A percentile compares a stretch with the other conserved stretches of the same genome.
Evolutionary conservation across 148 eudicot species (phyloP).

Genomic region (Selenicereus undatus): DNA sequence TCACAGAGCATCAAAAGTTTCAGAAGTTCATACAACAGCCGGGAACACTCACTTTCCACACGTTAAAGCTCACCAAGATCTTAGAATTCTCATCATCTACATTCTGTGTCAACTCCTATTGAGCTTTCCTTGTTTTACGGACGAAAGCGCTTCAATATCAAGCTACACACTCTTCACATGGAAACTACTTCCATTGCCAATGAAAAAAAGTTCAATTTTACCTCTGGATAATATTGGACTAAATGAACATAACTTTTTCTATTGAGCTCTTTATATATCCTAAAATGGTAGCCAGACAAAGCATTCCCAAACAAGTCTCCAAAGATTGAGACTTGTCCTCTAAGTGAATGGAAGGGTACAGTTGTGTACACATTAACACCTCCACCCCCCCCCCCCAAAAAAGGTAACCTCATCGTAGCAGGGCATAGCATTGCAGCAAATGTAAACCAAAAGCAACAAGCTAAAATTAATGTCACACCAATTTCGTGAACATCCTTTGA

Average conservation of each 20-base stretch:
- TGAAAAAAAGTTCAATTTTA: not conserved
- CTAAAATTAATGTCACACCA: not conserved
- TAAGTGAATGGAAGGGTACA: not conserved
- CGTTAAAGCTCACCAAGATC: not conserved
- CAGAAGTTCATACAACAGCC: not conserved
- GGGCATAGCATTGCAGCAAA: not conserved
- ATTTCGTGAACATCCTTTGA: not conserved
- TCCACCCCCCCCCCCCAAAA: not conserved
- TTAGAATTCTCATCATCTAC: not conserved
- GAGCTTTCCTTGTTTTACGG: not conserved
- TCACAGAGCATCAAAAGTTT: not conserved
- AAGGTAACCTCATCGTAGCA: too few species aligned
- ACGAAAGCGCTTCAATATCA: not conserved
- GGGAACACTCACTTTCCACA: not conserved
- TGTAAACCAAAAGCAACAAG: not conserved
- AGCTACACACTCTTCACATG: not conserved
- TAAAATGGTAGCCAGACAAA: not conserved
- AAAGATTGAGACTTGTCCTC: too few species aligned
- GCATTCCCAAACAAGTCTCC: not conserved
- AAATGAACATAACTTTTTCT: not conserved
- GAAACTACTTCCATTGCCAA: not conserved
- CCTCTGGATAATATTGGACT: not conserved
- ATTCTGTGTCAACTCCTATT: not conserved
- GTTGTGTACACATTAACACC: not conserved
- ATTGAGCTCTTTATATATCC: not conserved